Conservation (phyloP, 495 filamentous ascomycete genomes). For the Lophiostoma macrostomum region DNA sequence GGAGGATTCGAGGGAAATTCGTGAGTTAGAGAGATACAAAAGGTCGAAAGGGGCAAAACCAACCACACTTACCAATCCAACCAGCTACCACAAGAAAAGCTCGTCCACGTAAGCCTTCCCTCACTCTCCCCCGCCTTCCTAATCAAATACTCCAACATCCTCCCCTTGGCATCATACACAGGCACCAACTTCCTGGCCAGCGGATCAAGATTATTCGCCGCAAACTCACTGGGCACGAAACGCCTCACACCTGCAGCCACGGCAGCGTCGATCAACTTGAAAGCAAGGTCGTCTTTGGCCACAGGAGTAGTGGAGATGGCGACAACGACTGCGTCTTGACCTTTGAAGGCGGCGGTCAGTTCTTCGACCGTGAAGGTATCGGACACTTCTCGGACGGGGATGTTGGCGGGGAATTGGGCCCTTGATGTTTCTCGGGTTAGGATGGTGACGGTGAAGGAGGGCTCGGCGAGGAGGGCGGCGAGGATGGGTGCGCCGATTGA, state of each 20-base stretch:
- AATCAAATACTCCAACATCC: conserved; percentile 48
- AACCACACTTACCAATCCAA: conserved; percentile 46
- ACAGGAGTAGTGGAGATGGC: conserved; percentile 32
- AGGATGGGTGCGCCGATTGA: conserved; percentile 44
- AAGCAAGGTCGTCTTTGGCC: conserved; percentile 26
- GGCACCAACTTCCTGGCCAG: conserved; percentile 15
- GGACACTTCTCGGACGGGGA: conserved; percentile 45
- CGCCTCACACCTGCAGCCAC: conserved; percentile 40
- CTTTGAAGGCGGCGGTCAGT: conserved; percentile 43
- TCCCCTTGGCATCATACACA: conserved; percentile 35
- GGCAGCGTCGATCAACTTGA: conserved; percentile 38
- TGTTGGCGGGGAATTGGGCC: conserved; percentile 41
- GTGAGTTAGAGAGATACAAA: background rate
- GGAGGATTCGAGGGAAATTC: background rate
- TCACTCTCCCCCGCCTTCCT: conserved; percentile 37
- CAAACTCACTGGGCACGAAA: conserved; percentile 44
- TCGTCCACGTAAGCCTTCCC: conserved; percentile 48
- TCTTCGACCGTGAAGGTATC: conserved; percentile 59
- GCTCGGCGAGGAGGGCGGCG: conserved; percentile 36
- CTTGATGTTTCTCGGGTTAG: conserved; percentile 43
- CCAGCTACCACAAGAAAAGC: conserved; percentile 47
- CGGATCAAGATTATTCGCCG: conserved; percentile 39
- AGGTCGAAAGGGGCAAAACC: background rate
- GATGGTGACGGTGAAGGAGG: conserved; percentile 57
- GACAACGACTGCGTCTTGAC: conserved; percentile 50